A percentile compares a stretch with the other conserved stretches of the same genome.
Evolutionary conservation across 164 flowering plant species (phyloP).

Genomic region (Stephania japonica): DNA sequence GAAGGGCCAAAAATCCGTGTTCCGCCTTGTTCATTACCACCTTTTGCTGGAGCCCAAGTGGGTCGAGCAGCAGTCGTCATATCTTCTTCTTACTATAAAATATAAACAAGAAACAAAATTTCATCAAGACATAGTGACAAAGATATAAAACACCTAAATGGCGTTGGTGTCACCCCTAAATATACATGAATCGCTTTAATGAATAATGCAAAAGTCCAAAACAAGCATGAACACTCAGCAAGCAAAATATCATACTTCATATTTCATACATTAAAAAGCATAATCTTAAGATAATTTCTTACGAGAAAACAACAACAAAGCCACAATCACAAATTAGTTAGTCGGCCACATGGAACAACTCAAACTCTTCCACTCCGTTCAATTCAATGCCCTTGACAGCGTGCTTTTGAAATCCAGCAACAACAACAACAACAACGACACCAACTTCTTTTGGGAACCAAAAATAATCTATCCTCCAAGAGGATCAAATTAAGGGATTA

Average conservation of each 20-base stretch:
- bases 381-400: too few species aligned
- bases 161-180: not conserved
- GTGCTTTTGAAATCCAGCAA: too few species aligned
- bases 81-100: slow-evolving; percentile 10
- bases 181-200: not conserved
- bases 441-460: too few species aligned
- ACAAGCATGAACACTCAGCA: not conserved
- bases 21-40: slow-evolving; percentile 97
- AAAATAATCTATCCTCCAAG: too few species aligned
- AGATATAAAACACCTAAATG: not conserved
- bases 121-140: not conserved
- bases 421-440: too few species aligned
- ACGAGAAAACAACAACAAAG: too few species aligned
- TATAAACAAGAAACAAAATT: not conserved
- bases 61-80: slow-evolving; percentile 99
- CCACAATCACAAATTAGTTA: too few species aligned
- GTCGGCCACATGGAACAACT: too few species aligned
- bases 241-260: not conserved
- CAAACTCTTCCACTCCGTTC: too few species aligned
- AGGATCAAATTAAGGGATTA: too few species aligned
- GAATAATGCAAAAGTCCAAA: not conserved
- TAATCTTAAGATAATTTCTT: too few species aligned
- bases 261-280: too few species aligned
- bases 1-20: slow-evolving; percentile 95
- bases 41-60: slow-evolving; percentile 99